Evolutionary conservation across 2,329 filamentous ascomycete genomes (phyloP), one percentile per base, ranked within the genome.

Genomic region (Mariannaea sp.): DNA sequence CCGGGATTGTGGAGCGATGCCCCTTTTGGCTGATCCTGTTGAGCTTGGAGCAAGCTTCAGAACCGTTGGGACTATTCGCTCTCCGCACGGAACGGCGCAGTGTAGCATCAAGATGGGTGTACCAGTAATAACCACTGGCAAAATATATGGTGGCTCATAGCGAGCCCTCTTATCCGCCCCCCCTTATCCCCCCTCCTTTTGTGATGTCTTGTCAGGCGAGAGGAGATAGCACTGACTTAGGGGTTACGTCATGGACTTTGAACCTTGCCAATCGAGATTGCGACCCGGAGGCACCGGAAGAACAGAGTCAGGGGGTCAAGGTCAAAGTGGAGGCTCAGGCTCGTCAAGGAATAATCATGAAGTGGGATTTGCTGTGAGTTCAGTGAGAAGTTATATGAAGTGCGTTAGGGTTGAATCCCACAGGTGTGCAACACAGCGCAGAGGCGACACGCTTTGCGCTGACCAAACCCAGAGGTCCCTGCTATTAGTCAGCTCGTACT

Each of bases 231-330:
- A 32, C 17, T 35, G n/a, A 24, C 19, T 8, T 16, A n/a, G n/a
- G 19, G 20, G 42, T 49, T 64, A 64, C 62, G 62, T 65, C 62
- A 65, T 57, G 14, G 57, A 57, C 33, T 53, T 39, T 17, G 39
- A 33, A 39, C 35, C 30, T 46, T 53, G 36, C 16, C 26, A 54
- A 58, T 55, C 52, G 29, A 56, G 45, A 54, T 46, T 53, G 53
- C 45, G 14, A 49, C 52, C 43, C 51, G 53, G 43, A 39, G 44
- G 47, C 48, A 35, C 44, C 58, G 60, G 59, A 57, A 52, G 40
- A 49, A 39, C 32, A 42, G 50, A 22, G 30, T 26, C 38, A 48
- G 50, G 44, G 43, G 44, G 22, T 17, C 43, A 41, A 20, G 22
- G 27, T 29, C 14, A 6, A 35, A 40, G 50, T 53, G 43, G 49